phyloP scores from a whole-genome alignment of 345 rosid species.

The Gossypium ekmanianum region DNA sequence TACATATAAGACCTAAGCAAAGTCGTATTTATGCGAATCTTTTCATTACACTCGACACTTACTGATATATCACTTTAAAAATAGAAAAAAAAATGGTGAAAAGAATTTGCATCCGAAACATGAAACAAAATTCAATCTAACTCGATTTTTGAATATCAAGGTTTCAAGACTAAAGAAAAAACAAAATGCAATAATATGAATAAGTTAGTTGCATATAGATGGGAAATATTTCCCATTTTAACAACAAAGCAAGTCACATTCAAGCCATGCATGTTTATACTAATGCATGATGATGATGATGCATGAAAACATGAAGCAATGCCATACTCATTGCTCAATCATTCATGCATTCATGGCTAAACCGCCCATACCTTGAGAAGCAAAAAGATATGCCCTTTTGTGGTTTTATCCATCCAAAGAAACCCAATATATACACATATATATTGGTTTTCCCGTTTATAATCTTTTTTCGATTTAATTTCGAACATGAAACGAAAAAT shows the following conservation, averaged over 20 bases:
- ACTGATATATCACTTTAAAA: too few relatives aligned
- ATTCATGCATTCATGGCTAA: conserved; percentile 14
- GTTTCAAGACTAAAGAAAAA: too few relatives aligned
- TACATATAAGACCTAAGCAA: too few relatives aligned
- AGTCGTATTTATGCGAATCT: rapidly evolving
- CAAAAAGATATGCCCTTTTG: neutral
- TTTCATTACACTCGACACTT: too few relatives aligned
- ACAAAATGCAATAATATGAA: neutral
- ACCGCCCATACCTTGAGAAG: conserved; percentile 4
- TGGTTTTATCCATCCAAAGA: conserved; percentile 22
- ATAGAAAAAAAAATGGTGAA: rapidly evolving
- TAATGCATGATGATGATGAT: neutral
- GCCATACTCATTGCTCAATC: neutral
- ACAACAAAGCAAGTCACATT: conserved; percentile 1
- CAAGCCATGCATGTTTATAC: conserved; percentile 3
- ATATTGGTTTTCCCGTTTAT: too few relatives aligned
- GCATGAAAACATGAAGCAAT: conserved; percentile 1
- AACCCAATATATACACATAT: conserved; percentile 10
- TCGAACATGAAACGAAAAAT: too few relatives aligned
- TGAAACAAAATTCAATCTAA: too few relatives aligned
- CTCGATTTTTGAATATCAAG: too few relatives aligned
- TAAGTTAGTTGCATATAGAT: conserved; percentile 7
- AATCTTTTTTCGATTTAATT: too few relatives aligned
- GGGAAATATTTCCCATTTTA: conserved; percentile 13
- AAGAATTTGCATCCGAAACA: too few relatives aligned